Conservation (phyloP, 2,329 filamentous ascomycete genomes). For the Colletotrichum navitas region DNA sequence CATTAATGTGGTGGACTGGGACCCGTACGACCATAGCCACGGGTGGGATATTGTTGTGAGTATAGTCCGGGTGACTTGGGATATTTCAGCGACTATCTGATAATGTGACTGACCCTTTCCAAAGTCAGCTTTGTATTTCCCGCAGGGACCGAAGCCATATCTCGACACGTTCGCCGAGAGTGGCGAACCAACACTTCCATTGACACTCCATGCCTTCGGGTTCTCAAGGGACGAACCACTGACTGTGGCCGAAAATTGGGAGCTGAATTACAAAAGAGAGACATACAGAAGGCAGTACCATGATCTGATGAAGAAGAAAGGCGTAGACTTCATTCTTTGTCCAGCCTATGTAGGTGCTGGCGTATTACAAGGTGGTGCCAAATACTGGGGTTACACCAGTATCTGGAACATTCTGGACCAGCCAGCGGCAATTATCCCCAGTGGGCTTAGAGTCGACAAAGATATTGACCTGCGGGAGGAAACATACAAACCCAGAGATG, state of each 20-base stretch:
- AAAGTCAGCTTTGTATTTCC: constrained; percentile 26
- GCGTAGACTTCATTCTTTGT: constrained; percentile 29
- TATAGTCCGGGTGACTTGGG: neutral
- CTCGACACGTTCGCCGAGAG: constrained; percentile 26
- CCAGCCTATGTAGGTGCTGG: constrained; percentile 29
- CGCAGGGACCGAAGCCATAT: constrained; percentile 28
- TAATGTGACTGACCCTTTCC: neutral
- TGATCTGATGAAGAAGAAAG: constrained; percentile 24
- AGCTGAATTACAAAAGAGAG: constrained; percentile 19
- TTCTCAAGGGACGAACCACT: constrained; percentile 15
- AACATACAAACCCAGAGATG: constrained; percentile 1
- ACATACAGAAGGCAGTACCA: constrained; percentile 28
- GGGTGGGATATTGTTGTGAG: constrained; percentile 21
- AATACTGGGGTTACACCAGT: constrained; percentile 29
- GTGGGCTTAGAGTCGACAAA: constrained; percentile 19
- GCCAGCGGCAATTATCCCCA: constrained; percentile 23
- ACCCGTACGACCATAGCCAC: constrained; percentile 55
- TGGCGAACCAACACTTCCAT: constrained; percentile 22
- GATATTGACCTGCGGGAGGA: neutral
- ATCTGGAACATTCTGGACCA: constrained; percentile 34
- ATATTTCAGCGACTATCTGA: neutral
- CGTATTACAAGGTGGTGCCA: constrained; percentile 27
- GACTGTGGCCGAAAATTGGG: constrained; percentile 17
- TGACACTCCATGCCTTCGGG: constrained; percentile 14
- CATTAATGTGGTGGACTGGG: constrained; percentile 67